Evolutionary conservation across 1,284 basidiomycete species (phyloP).

Genomic region (Inonotus hispidus): DNA sequence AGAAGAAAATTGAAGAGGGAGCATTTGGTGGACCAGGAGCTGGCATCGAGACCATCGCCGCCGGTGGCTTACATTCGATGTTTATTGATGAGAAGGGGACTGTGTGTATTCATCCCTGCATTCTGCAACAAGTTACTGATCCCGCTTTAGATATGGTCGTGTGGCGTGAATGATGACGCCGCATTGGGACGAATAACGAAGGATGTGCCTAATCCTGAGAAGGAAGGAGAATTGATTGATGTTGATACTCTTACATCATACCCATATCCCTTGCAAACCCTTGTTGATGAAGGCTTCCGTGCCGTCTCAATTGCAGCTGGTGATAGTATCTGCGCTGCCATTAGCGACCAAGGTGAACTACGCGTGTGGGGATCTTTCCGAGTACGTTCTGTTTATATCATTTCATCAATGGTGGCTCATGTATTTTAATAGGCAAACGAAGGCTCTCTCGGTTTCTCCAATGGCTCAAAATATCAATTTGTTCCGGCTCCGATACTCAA

Average conservation of each 20-base stretch:
- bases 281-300: constrained; percentile 73
- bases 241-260: constrained; percentile 75
- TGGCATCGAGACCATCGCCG: constrained; percentile 71
- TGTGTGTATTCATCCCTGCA: constrained; percentile 41
- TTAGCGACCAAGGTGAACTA: constrained; percentile 74
- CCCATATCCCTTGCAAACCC: constrained; percentile 68
- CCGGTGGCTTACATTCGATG: constrained; percentile 82
- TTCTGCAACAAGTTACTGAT: neutral
- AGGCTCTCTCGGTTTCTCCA: constrained; percentile 83
- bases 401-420: constrained; percentile 8
- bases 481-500: constrained; percentile 66
- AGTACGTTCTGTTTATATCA: constrained; percentile 43
- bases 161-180: constrained; percentile 90
- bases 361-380: constrained; percentile 92
- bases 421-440: constrained; percentile 53
- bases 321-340: constrained; percentile 80
- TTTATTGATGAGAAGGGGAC: constrained; percentile 81
- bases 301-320: constrained; percentile 81
- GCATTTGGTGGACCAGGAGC: constrained; percentile 62
- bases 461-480: constrained; percentile 59
- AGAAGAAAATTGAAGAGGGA: constrained; percentile 56
- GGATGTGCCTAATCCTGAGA: constrained; percentile 63
- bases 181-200: constrained; percentile 81
- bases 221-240: constrained; percentile 54
- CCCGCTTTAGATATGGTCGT: constrained; percentile 66